Conservation (phyloP, 805 yeast species). For the Diddensiella santjacobensis region DNA sequence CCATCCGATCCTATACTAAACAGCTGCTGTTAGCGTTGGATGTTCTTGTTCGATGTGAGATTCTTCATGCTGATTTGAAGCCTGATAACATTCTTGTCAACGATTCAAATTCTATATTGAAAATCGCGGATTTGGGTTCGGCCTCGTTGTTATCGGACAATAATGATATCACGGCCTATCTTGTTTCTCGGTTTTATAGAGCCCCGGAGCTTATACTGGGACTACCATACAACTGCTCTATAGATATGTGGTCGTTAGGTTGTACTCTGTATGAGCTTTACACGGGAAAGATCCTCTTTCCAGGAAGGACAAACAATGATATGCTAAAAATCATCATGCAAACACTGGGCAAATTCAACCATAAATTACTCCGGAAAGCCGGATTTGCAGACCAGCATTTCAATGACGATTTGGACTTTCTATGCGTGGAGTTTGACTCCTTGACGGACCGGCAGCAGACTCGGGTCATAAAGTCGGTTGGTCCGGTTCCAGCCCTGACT, state of each 20-base stretch:
- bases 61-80: conserved; percentile 87
- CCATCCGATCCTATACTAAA: conserved; percentile 62
- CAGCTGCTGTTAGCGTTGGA: conserved; percentile 71
- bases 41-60: conserved; percentile 61
- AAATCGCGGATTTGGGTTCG: conserved; percentile 87
- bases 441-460: conserved; percentile 24
- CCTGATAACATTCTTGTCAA: conserved; percentile 84
- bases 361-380: conserved; percentile 30
- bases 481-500: conserved; percentile 14
- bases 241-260: conserved; percentile 95
- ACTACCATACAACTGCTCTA: conserved; percentile 53
- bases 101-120: conserved; percentile 57
- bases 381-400: conserved; percentile 27
- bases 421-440: conserved; percentile 22
- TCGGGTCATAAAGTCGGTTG: conserved; percentile 17
- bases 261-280: conserved; percentile 92
- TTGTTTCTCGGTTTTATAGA: conserved; percentile 62
- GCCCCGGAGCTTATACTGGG: conserved; percentile 78
- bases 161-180: conserved; percentile 31
- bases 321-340: conserved; percentile 35
- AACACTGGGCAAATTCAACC: conserved; percentile 29
- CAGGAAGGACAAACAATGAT: conserved; percentile 87
- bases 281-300: conserved; percentile 84
- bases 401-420: conserved; percentile 28
- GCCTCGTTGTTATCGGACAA: conserved; percentile 44